Evolutionary conservation across 2,329 filamentous ascomycete genomes (phyloP).

Genomic region (Drechmeria coniospora): DNA sequence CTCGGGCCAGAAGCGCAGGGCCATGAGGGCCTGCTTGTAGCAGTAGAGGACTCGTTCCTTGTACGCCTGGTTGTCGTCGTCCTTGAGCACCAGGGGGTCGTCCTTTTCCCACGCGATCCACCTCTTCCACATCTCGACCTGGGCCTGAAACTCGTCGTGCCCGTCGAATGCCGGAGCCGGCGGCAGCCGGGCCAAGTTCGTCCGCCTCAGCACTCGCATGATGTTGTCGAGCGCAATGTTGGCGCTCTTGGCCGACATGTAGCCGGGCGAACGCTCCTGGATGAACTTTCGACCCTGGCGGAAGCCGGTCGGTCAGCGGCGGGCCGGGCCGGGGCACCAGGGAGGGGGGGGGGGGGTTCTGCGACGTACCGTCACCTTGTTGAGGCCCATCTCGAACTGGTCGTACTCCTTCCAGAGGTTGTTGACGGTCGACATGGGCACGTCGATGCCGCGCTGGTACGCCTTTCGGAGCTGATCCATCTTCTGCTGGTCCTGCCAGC

Average conservation of each 20-base stretch:
- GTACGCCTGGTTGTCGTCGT: constrained; percentile 62
- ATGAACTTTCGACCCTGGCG: constrained; percentile 80
- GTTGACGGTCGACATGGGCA: constrained; percentile 73
- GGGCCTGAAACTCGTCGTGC: constrained; percentile 65
- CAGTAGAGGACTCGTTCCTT: constrained; percentile 72
- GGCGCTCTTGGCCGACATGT: constrained; percentile 90
- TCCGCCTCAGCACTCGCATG: constrained; percentile 58
- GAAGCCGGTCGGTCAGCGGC: constrained; percentile 5
- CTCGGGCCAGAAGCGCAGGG: constrained; percentile 84
- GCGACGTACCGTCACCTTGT: constrained; percentile 67
- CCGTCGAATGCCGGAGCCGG: constrained; percentile 78
- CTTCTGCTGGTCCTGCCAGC: constrained; percentile 96
- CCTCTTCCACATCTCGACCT: constrained; percentile 78
- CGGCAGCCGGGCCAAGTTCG: constrained; percentile 65
- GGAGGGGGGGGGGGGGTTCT: too few relatives aligned
- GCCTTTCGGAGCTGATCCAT: constrained; percentile 87
- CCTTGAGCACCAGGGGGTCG: constrained; percentile 73
- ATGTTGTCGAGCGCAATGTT: constrained; percentile 85
- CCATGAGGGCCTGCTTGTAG: constrained; percentile 89
- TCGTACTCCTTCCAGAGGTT: constrained; percentile 95
- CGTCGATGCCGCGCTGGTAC: constrained; percentile 76
- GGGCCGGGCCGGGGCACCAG: too few relatives aligned
- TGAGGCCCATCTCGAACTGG: constrained; percentile 83
- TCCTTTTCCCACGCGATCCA: constrained; percentile 96
- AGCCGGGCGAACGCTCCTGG: constrained; percentile 79